Evolutionary conservation across 176 grass and related monocot species (phyloP).

Genomic region (Chrysopogon serrulatus): DNA sequence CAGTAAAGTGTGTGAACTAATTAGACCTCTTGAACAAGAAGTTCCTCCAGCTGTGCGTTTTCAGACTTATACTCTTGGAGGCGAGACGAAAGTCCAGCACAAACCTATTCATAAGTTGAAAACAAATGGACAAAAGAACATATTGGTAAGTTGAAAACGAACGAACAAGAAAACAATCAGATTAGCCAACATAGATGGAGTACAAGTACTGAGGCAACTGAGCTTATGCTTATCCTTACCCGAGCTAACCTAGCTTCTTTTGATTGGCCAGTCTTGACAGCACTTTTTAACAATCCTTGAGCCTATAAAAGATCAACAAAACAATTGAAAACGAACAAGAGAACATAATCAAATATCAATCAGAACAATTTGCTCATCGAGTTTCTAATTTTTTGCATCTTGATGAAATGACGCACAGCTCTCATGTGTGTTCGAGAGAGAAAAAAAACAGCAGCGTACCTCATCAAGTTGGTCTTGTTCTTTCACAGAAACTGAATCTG

Average conservation of each 20-base stretch:
- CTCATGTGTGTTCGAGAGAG: neutral
- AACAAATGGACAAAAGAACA: constrained; percentile 4
- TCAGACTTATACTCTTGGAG: constrained; percentile 99
- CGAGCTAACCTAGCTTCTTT: constrained; percentile 99
- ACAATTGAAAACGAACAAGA: constrained; percentile 6
- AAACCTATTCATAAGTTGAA: constrained; percentile 64
- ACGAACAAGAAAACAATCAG: constrained; percentile 4
- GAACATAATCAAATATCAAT: constrained; percentile 9
- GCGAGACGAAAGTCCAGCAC: constrained; percentile 91
- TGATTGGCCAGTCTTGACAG: constrained; percentile 92
- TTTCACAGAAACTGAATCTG: constrained; percentile 58
- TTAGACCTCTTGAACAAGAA: constrained; percentile 88
- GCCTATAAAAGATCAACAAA: constrained; percentile 59
- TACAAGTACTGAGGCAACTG: constrained; percentile 12
- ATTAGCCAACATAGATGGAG: constrained; percentile 7
- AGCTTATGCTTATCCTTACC: constrained; percentile 54
- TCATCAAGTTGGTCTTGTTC: constrained; percentile 96
- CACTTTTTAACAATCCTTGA: constrained; percentile 85
- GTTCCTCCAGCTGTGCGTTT: constrained; percentile 95
- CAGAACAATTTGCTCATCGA: constrained; percentile 19
- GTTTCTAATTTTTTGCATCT: neutral
- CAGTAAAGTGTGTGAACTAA: neutral
- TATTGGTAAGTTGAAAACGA: constrained; percentile 36
- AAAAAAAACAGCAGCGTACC: constrained; percentile 21
- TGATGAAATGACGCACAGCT: neutral